Percentiles rank a stretch among this genome's conserved stretches.
phyloP scores from a whole-genome alignment of 208 protist genomes.

The Wallacemonas sp. region DNA sequence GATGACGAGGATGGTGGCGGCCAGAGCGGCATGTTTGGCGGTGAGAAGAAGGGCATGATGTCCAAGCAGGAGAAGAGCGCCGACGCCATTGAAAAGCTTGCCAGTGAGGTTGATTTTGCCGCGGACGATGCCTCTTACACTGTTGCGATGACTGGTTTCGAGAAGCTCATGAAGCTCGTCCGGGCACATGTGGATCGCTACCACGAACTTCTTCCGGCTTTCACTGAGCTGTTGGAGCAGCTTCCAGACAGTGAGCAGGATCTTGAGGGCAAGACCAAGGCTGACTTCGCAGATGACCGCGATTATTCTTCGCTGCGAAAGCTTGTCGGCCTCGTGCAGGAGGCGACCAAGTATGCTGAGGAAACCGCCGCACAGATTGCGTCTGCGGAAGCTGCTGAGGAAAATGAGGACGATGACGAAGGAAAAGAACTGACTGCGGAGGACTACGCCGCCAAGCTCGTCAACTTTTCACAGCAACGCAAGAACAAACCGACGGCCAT shows the following conservation, averaged over 20 bases:
- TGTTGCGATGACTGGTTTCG: conserved; percentile 35
- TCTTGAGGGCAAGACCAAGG: conserved; percentile 36
- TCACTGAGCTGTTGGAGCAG: conserved; percentile 8
- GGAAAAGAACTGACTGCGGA: conserved; percentile 25
- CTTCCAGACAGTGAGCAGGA: background rate
- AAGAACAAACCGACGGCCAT: conserved; percentile 29
- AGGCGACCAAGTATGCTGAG: conserved; percentile 44
- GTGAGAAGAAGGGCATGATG: conserved; percentile 32
- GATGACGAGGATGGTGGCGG: conserved; percentile 78
- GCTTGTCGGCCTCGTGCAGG: conserved; percentile 36
- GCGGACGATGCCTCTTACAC: conserved; percentile 25
- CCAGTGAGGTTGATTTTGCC: conserved; percentile 58
- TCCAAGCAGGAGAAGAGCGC: conserved; percentile 59
- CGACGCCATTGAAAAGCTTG: conserved; percentile 48
- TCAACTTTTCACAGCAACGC: background rate
- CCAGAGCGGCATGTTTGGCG: conserved; percentile 12
- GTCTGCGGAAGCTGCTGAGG: too few relatives aligned
- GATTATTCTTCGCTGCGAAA: conserved; percentile 60
- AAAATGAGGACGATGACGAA: conserved; percentile 35
- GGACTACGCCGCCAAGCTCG: conserved; percentile 24
- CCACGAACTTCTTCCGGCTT: background rate
- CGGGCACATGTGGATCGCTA: background rate
- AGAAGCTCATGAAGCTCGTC: conserved; percentile 21
- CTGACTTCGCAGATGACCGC: conserved; percentile 43
- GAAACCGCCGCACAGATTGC: too few relatives aligned